phyloP scores from a whole-genome alignment of 2,329 filamentous ascomycete genomes.

The Torrubiella hemipterigena region DNA sequence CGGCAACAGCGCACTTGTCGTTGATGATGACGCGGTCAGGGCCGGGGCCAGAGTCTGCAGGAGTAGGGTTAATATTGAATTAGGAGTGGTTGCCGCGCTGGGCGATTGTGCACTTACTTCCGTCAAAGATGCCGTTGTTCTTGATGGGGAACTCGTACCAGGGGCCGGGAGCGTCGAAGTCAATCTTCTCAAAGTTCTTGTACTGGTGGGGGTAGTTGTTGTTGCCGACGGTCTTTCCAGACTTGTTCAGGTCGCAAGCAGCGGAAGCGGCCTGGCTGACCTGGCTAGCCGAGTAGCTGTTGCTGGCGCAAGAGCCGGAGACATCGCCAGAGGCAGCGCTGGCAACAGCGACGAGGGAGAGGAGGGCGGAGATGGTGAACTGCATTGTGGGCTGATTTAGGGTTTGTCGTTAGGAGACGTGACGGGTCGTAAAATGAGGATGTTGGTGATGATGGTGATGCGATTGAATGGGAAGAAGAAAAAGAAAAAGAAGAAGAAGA shows the following conservation, averaged over 20 bases:
- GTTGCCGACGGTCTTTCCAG: conserved; percentile 22
- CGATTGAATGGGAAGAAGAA: neutral
- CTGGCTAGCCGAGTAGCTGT: conserved; percentile 39
- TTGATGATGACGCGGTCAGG: conserved; percentile 53
- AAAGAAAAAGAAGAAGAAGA: neutral
- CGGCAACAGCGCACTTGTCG: conserved; percentile 37
- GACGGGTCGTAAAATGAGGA: too few relatives aligned
- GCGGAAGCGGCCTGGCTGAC: conserved; percentile 36
- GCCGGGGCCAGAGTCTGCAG: conserved; percentile 46
- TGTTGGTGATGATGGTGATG: too few relatives aligned
- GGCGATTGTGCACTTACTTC: too few relatives aligned
- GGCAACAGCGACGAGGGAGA: conserved; percentile 7
- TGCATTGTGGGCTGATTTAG: conserved; percentile 2
- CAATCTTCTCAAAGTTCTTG: conserved; percentile 51
- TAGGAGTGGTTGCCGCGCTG: too few relatives aligned
- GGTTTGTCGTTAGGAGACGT: too few relatives aligned
- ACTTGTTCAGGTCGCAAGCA: conserved; percentile 37
- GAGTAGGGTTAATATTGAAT: too few relatives aligned
- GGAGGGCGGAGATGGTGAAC: conserved; percentile 7
- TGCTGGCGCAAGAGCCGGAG: conserved; percentile 41
- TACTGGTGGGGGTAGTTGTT: conserved; percentile 43
- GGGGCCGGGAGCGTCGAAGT: conserved; percentile 42
- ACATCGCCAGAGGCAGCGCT: conserved; percentile 26
- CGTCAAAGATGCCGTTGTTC: too few relatives aligned
- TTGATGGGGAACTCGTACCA: conserved; percentile 54